Evolutionary conservation across 2,329 filamentous ascomycete species (phyloP).

Genomic region (Monilinia fructigena): DNA sequence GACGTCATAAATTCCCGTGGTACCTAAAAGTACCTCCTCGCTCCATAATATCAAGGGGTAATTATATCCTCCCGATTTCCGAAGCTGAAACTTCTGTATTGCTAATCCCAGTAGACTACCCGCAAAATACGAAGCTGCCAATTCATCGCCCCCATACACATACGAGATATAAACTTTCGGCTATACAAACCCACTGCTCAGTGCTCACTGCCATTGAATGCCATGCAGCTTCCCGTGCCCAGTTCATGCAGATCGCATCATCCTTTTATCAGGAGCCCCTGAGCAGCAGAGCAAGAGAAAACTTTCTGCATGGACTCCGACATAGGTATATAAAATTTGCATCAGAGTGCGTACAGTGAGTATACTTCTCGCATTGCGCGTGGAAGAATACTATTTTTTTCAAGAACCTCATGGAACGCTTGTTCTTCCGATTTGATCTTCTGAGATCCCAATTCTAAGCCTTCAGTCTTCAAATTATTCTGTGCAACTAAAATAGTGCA

Average conservation of each 20-base stretch:
- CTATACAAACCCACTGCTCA: background rate
- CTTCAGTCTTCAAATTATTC: background rate
- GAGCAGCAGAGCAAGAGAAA: background rate
- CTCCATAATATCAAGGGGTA: background rate
- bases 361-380: background rate
- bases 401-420: background rate
- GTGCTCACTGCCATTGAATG: background rate
- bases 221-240: background rate
- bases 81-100: background rate
- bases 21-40: background rate
- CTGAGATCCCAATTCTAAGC: background rate
- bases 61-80: background rate
- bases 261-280: background rate
- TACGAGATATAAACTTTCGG: slow-evolving; percentile 8
- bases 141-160: background rate
- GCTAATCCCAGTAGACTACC: background rate
- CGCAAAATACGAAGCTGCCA: background rate
- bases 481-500: background rate
- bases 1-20: background rate
- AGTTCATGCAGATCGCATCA: background rate
- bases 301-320: background rate
- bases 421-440: background rate
- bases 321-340: background rate
- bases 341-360: background rate
- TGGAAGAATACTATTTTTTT: background rate